Evolutionary conservation across 345 rosid species (phyloP).

Genomic region (Pistacia integerrima): DNA sequence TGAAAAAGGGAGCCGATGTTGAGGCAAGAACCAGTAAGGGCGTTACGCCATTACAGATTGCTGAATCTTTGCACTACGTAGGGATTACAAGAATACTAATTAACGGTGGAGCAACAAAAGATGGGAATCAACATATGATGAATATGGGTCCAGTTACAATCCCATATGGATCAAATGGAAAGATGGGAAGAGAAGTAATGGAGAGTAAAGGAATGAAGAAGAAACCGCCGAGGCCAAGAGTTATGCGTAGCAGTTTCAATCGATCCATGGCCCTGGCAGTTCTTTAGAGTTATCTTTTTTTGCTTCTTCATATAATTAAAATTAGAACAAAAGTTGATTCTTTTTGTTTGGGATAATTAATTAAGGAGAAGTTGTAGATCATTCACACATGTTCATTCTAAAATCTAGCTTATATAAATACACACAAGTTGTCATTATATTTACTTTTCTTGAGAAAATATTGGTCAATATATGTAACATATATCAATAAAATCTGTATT

Average conservation of each 20-base stretch:
- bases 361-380: not conserved
- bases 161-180: conserved; percentile 18
- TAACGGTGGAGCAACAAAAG: conserved; percentile 46
- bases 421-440: not conserved
- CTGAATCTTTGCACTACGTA: conserved; percentile 52
- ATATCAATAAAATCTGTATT: conserved; percentile 1
- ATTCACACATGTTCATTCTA: not conserved
- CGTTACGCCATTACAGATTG: conserved; percentile 47
- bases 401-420: not conserved
- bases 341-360: not conserved
- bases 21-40: conserved; percentile 58
- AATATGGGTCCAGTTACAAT: not conserved
- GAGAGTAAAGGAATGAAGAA: conserved; percentile 28
- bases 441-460: not conserved
- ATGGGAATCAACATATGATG: conserved; percentile 14
- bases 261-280: conserved; percentile 44
- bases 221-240: conserved; percentile 30
- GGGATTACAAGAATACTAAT: conserved; percentile 58
- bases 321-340: not conserved
- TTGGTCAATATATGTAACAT: not conserved
- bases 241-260: conserved; percentile 40
- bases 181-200: conserved; percentile 14
- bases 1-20: conserved; percentile 57
- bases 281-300: conserved; percentile 14
- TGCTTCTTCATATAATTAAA: not conserved